Conservation (phyloP, 192 early-diverging fungal genomes). For the Coemansia sp. region DNA sequence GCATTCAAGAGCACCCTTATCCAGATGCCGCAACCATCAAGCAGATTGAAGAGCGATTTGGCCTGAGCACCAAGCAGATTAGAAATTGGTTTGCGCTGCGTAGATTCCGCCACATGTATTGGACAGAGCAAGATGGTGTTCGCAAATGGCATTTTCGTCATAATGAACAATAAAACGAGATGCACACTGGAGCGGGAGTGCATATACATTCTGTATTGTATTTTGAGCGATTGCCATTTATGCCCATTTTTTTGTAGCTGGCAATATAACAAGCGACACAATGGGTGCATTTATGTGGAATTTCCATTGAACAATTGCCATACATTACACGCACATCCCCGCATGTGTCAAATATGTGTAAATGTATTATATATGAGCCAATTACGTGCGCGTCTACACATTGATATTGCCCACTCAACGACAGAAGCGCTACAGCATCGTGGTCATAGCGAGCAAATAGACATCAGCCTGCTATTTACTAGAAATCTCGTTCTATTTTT, state of each 20-base stretch:
- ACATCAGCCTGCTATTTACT: neutral
- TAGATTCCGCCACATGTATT: slow-evolving; percentile 31
- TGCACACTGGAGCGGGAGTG: neutral
- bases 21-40: slow-evolving; percentile 15
- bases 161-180: neutral
- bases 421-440: no score
- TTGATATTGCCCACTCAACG: no score
- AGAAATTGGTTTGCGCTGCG: slow-evolving; percentile 49
- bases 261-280: no score
- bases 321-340: neutral
- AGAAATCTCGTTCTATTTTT: no score
- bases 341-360: slow-evolving; percentile 5
- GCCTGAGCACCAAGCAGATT: slow-evolving; percentile 31
- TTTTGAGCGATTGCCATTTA: no score
- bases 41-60: slow-evolving; percentile 8
- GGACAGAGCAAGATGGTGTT: slow-evolving; percentile 11
- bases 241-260: no score
- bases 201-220: slow-evolving; percentile 13
- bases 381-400: no score
- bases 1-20: slow-evolving; percentile 31
- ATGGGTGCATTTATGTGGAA: no score
- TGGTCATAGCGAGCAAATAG: neutral
- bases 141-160: slow-evolving; percentile 29
- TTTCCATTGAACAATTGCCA: neutral
- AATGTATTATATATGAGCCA: neutral